phyloP scores from a whole-genome alignment of 768 basidiomycete species.

The Amanita muscaria region DNA sequence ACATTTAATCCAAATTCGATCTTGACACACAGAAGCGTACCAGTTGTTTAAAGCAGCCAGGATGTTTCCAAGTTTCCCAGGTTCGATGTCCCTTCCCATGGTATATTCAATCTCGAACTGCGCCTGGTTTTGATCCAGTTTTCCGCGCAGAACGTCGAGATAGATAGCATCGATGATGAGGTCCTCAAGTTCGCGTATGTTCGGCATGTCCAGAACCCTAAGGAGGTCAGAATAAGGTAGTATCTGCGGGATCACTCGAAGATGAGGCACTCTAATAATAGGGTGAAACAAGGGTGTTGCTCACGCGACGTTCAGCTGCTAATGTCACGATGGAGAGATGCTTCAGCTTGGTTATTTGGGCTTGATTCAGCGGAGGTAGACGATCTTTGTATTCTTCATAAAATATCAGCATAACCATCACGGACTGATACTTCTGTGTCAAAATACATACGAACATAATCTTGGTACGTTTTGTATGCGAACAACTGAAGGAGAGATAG shows the following conservation, averaged over 20 bases:
- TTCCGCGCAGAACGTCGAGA: conserved; percentile 79
- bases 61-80: conserved; percentile 53
- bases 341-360: conserved; percentile 83
- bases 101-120: conserved; percentile 90
- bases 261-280: background rate
- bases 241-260: conserved; percentile 37
- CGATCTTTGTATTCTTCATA: conserved; percentile 51
- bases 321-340: conserved; percentile 87
- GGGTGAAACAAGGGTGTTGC: conserved; percentile 23
- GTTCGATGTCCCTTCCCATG: conserved; percentile 86
- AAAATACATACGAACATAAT: conserved; percentile 65
- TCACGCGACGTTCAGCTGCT: conserved; percentile 66
- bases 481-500: conserved; percentile 74
- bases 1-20: background rate
- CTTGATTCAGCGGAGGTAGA: conserved; percentile 58
- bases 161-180: conserved; percentile 97
- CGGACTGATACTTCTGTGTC: too few relatives aligned
- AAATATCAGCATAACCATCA: conserved; percentile 9
- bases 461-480: conserved; percentile 79
- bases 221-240: conserved; percentile 75
- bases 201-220: conserved; percentile 60
- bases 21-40: conserved; percentile 27
- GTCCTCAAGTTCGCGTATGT: conserved; percentile 87
- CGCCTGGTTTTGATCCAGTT: conserved; percentile 86
- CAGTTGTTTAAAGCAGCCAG: conserved; percentile 58